Evolutionary conservation across 2,329 filamentous ascomycete species (phyloP), one percentile per base, ranked within the genome.

Genomic region (Albifimbria verrucaria): DNA sequence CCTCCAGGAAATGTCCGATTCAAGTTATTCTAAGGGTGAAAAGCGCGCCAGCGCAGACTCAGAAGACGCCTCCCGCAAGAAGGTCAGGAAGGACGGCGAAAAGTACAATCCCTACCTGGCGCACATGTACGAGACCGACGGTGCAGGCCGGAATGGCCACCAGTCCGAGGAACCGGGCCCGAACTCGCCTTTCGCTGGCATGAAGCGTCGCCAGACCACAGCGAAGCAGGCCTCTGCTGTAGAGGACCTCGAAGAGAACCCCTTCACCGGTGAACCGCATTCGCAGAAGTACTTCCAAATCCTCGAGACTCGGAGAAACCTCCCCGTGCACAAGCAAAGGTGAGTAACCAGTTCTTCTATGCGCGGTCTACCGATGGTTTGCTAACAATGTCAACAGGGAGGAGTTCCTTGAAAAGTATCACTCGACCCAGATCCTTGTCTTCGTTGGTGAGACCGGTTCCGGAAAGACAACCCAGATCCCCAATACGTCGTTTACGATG

Each of bases 381-480:
- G 7, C 55, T 50, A 39, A 51, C 25, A 44, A 36, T 39, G 4
- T 44, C 21, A 26, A 49, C 52, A 90, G 89, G 71, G 85, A 94
- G 72, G 94, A 99, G 69, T 99, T 99, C 68, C 81, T 99, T 55
- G 78, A 92, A 67, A 84, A 96, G 66, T 99, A 95, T 75, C 95
- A 99, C 65, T 85, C 88, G 64, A 90, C 87, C 22, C 94, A 99
- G 74, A 97, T 99, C 62, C 85, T 99, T 56, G 94, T 99, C 65
- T 97, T 99, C 66, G 94, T 99, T 59, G 94, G 94, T 77, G 94
- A 99, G 79, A 99, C 94, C 9, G 94, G 95, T 84, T 99, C 94
- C 60, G 94, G 94, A 77, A 99, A 99, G 78, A 99, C 94, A 4
- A 99, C 94, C 0, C 94, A 99, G 78, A 97, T 99, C 56, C 94